phyloP scores from a whole-genome alignment of 768 basidiomycete genomes.

The Tricholoma sp. region DNA sequence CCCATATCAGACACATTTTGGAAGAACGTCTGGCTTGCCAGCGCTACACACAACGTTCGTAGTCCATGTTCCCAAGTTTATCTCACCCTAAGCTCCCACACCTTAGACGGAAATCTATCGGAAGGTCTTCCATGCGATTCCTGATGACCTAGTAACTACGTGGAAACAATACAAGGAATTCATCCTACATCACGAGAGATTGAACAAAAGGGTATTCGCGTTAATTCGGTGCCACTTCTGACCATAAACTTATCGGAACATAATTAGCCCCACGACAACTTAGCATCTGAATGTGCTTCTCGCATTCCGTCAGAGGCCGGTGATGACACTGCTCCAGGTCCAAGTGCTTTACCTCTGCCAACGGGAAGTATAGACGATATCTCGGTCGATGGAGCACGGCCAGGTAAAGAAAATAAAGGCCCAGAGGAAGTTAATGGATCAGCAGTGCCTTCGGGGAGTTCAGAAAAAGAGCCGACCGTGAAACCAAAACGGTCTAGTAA shows the following conservation, averaged over 20 bases:
- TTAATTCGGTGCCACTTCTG: neutral
- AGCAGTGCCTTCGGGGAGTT: constrained; percentile 5
- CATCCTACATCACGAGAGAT: constrained; percentile 64
- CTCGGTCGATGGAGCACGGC: constrained; percentile 18
- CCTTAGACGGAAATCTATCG: constrained; percentile 89
- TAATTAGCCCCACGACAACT: constrained; percentile 38
- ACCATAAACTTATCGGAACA: constrained; percentile 9
- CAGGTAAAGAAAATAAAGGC: constrained; percentile 26
- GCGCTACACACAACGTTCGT: constrained; percentile 84
- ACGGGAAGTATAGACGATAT: constrained; percentile 19
- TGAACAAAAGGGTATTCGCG: constrained; percentile 62
- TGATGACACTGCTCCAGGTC: constrained; percentile 31
- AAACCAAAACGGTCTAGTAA: constrained; percentile 34
- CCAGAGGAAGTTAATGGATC: constrained; percentile 20
- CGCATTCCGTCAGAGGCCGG: constrained; percentile 56
- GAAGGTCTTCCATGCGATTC: constrained; percentile 90
- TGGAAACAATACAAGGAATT: constrained; percentile 97
- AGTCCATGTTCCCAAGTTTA: constrained; percentile 1
- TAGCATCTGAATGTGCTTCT: constrained; percentile 40
- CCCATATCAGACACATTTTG: constrained; percentile 85
- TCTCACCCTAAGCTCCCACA: constrained; percentile 8
- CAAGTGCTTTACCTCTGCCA: constrained; percentile 5
- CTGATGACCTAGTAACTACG: constrained; percentile 88
- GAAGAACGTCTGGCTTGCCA: constrained; percentile 85
- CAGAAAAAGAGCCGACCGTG: constrained; percentile 31